A percentile compares a stretch with the other conserved stretches of the same genome.
Conservation (phyloP, 2,329 filamentous ascomycete species). For the Lecanicillium sp. region DNA sequence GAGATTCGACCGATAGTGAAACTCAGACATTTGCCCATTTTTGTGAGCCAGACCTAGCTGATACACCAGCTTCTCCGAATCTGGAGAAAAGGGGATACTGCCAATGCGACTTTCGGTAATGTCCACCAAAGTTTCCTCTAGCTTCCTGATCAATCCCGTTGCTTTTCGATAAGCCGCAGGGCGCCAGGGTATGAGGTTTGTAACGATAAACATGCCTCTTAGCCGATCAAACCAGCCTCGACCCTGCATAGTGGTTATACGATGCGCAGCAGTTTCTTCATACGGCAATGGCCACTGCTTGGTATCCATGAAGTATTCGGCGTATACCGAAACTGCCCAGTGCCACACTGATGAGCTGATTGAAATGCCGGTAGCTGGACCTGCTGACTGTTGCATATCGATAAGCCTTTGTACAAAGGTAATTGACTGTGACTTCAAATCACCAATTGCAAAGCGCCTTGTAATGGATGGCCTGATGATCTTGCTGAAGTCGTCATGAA, state of each 20-base stretch:
- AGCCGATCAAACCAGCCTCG: background rate
- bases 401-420: background rate
- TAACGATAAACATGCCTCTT: background rate
- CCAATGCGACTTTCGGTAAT: background rate
- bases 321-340: background rate
- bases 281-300: background rate
- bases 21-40: too few species aligned
- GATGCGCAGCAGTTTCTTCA: background rate
- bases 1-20: background rate
- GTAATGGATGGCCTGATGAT: background rate
- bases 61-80: too few species aligned
- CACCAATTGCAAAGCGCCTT: background rate
- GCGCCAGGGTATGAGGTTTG: background rate
- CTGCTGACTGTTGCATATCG: too few species aligned
- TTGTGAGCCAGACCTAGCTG: too few species aligned
- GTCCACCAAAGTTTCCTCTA: background rate
- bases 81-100: too few species aligned
- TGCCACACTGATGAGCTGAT: background rate
- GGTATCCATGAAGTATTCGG: background rate
- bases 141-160: background rate
- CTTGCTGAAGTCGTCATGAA: background rate
- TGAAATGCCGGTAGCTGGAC: too few species aligned
- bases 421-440: background rate
- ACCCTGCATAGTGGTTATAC: background rate
- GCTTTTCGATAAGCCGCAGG: background rate